phyloP scores from a whole-genome alignment of 106 monocot genomes.

The Allium sativum region DNA sequence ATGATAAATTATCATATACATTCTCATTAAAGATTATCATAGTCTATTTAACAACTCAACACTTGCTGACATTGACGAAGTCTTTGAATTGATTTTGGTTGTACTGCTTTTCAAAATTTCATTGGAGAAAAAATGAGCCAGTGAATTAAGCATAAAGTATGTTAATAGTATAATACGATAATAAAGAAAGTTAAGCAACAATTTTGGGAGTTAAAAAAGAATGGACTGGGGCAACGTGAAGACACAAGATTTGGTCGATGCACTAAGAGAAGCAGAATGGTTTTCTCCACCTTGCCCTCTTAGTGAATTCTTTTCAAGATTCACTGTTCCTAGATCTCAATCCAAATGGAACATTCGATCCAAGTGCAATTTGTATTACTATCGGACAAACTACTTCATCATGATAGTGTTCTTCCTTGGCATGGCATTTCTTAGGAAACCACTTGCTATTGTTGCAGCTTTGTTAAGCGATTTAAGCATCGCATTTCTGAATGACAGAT shows the following conservation, averaged over 20 bases:
- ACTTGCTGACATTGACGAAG: too few species aligned
- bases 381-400: conserved; percentile 16
- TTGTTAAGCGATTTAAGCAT: conserved; percentile 52
- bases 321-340: conserved; percentile 80
- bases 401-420: conserved; percentile 16
- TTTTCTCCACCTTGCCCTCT: conserved; percentile 78
- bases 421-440: conserved; percentile 63
- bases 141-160: too few species aligned
- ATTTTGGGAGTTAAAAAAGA: too few species aligned
- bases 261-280: conserved; percentile 88
- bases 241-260: conserved; percentile 81
- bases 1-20: too few species aligned
- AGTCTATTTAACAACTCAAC: too few species aligned
- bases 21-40: too few species aligned
- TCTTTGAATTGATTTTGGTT: too few species aligned
- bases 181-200: too few species aligned
- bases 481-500: conserved; percentile 86
- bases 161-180: too few species aligned
- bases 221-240: conserved; percentile 99
- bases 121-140: too few species aligned
- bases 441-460: conserved; percentile 72
- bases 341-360: conserved; percentile 86
- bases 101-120: too few species aligned
- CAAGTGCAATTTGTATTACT: conserved; percentile 96
- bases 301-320: conserved; percentile 84